These are phyloP conservation scores for Pseudoturritis turrita DNA, from an alignment of 345 rosid species.

Conservation along the genomic window DNA sequence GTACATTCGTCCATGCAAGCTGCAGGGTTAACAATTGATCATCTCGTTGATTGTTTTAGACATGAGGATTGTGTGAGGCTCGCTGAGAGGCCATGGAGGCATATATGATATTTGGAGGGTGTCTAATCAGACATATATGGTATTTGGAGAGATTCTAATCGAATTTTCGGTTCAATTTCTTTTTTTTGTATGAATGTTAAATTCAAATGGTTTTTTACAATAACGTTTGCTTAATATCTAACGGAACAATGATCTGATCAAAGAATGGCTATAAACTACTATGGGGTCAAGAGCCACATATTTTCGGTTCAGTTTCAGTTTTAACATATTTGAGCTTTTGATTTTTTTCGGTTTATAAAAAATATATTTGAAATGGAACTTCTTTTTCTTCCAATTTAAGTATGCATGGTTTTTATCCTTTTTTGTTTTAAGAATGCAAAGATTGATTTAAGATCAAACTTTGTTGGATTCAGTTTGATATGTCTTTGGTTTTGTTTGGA, in stretches of 20 bases:
- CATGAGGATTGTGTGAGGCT: constrained; percentile 69
- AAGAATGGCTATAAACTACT: too few species aligned
- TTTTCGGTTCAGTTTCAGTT: not conserved
- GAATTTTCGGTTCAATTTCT: too few species aligned
- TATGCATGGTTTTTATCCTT: not conserved
- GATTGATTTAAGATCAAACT: not conserved
- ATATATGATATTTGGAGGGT: too few species aligned
- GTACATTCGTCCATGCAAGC: constrained; percentile 94
- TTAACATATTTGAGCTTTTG: not conserved
- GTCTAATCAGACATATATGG: too few species aligned
- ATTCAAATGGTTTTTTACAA: too few species aligned
- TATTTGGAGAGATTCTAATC: not conserved
- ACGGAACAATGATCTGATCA: too few species aligned
- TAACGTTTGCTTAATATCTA: too few species aligned
- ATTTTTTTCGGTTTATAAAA: not conserved
- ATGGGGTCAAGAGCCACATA: too few species aligned
- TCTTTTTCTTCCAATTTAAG: not conserved
- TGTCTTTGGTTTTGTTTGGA: too few species aligned
- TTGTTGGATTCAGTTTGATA: not conserved
- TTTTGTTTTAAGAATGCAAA: not conserved
- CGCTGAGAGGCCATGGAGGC: constrained; percentile 93
- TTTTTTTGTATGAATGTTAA: too few species aligned
- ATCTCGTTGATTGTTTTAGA: constrained; percentile 81
- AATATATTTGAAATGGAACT: not conserved
- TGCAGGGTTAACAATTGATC: constrained; percentile 86